Percentiles rank a stretch among this genome's conserved stretches.
Evolutionary conservation across 2,329 filamentous ascomycete genomes (phyloP).

Genomic region (Claviceps arundinis): DNA sequence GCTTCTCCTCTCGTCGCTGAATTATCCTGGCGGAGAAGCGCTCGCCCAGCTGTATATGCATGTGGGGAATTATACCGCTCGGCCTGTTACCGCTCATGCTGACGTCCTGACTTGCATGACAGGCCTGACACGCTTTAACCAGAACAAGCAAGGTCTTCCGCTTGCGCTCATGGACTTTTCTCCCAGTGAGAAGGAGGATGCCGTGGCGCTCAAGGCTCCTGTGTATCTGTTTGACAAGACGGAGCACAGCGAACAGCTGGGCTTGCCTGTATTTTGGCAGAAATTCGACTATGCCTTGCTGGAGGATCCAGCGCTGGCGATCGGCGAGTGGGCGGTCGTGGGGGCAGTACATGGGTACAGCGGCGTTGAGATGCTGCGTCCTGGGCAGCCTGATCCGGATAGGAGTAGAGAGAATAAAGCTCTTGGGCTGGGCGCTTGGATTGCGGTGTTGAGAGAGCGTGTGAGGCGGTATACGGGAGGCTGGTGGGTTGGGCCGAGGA

Average conservation of each 20-base stretch:
- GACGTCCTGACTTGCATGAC: conserved; percentile 60
- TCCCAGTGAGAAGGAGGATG: no score
- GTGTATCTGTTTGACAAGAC: conserved; percentile 47
- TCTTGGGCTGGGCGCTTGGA: conserved; percentile 31
- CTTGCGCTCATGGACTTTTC: conserved; percentile 15
- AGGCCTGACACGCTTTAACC: conserved; percentile 52
- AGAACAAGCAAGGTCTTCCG: conserved; percentile 27
- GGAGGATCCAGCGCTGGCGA: conserved; percentile 34
- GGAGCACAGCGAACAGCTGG: conserved; percentile 34
- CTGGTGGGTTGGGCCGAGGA: conserved; percentile 51
- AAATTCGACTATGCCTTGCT: conserved; percentile 49
- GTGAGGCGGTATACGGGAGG: conserved; percentile 39
- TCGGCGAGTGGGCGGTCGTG: conserved; percentile 42
- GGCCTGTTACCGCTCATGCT: conserved; percentile 38
- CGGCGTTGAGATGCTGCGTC: conserved; percentile 44
- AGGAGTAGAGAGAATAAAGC: conserved; percentile 14
- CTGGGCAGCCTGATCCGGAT: conserved; percentile 18
- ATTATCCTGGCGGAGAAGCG: conserved; percentile 85
- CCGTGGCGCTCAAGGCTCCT: conserved; percentile 9
- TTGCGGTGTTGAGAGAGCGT: conserved; percentile 25
- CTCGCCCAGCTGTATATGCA: conserved; percentile 39
- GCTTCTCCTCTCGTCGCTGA: conserved; percentile 70
- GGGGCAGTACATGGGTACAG: conserved; percentile 44
- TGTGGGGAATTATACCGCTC: conserved; percentile 11
- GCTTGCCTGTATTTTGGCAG: conserved; percentile 44